These are phyloP conservation scores for Stevia rebaudiana DNA, from an alignment of 140 eudicot species.

Conservation along the genomic window DNA sequence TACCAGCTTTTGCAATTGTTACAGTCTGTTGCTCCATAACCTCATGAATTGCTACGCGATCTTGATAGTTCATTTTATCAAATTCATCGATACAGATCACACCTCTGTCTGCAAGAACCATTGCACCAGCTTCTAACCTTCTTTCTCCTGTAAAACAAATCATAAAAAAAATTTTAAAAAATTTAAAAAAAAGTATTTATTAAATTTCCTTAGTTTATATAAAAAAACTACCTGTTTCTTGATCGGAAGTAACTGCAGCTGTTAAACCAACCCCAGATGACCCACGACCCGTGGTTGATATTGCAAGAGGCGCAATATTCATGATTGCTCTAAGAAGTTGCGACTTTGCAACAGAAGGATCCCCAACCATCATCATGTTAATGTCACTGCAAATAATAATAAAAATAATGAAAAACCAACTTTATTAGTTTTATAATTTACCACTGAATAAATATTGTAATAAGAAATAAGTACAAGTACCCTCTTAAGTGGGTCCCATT, in stretches of 20 bases:
- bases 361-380: constrained; percentile 99
- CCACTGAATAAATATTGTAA: neutral
- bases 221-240: constrained; percentile 70
- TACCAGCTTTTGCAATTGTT: constrained; percentile 99
- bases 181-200: neutral
- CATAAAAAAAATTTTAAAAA: constrained; percentile 1
- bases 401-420: constrained; percentile 7
- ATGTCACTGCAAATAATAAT: constrained; percentile 67
- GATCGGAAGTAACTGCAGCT: constrained; percentile 98
- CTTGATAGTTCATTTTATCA: constrained; percentile 95
- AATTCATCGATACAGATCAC: constrained; percentile 94
- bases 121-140: constrained; percentile 98
- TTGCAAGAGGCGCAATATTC: constrained; percentile 95
- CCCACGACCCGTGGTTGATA: constrained; percentile 98
- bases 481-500: constrained; percentile 98
- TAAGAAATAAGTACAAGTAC: constrained; percentile 26
- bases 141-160: constrained; percentile 57
- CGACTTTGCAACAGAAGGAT: constrained; percentile 97
- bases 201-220: neutral
- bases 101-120: constrained; percentile 99
- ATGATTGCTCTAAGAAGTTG: constrained; percentile 95
- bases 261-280: constrained; percentile 99
- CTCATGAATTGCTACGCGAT: constrained; percentile 99
- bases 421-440: neutral
- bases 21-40: constrained; percentile 99